Evolutionary conservation across 169 alveolate species (phyloP).

Genomic region (Plasmodium inui): DNA sequence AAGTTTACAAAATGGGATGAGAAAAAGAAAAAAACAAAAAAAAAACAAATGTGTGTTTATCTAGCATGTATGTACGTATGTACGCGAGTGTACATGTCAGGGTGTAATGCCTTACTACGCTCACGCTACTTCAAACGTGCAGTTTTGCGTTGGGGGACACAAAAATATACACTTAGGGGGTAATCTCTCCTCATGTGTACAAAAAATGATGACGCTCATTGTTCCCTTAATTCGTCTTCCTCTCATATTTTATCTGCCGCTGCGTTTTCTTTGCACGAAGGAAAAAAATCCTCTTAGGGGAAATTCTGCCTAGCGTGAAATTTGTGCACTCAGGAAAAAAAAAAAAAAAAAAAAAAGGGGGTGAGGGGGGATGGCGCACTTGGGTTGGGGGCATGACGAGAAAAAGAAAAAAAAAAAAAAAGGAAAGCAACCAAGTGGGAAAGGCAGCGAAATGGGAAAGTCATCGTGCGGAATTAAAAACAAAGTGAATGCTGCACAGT

Average conservation of each 20-base stretch:
- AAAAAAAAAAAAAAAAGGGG: background rate
- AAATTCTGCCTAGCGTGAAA: background rate
- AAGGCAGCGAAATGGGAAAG: background rate
- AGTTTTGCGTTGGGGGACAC: background rate
- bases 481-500: background rate
- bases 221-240: background rate
- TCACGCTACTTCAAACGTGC: background rate
- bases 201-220: background rate
- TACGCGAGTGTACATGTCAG: background rate
- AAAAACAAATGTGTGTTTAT: background rate
- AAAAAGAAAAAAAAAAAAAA: background rate
- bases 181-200: background rate
- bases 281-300: background rate
- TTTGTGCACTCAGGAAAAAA: background rate
- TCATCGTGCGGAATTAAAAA: background rate
- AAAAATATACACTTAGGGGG: background rate
- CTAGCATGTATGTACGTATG: background rate
- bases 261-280: background rate
- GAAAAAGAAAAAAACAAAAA: background rate
- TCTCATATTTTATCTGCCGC: background rate
- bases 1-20: background rate
- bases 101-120: background rate
- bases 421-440: background rate
- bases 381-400: background rate
- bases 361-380: background rate